Evolutionary conservation across 2,329 filamentous ascomycete genomes (phyloP).

Genomic region (Neocucurbitaria cava): DNA sequence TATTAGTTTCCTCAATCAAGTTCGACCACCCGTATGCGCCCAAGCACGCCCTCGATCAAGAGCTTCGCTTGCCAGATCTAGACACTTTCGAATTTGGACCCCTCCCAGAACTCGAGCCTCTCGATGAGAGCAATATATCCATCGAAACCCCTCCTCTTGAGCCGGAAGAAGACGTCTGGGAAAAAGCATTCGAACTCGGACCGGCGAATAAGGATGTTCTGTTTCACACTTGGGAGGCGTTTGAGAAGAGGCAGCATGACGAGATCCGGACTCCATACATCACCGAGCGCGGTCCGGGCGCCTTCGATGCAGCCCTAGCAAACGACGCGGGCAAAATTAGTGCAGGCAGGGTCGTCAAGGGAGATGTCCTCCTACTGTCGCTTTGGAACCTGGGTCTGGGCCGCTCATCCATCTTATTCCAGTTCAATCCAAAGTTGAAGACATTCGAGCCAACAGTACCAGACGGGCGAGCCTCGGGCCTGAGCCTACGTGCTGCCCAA

Average conservation of each 20-base stretch:
- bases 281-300: conserved; percentile 70
- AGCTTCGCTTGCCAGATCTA: conserved; percentile 48
- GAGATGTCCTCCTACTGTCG: conserved; percentile 54
- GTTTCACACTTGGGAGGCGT: conserved; percentile 74
- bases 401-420: conserved; percentile 74
- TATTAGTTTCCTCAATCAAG: conserved; percentile 43
- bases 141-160: conserved; percentile 31
- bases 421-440: conserved; percentile 61
- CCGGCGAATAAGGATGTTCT: conserved; percentile 36
- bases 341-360: conserved; percentile 49
- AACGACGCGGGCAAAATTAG: conserved; percentile 51
- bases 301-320: conserved; percentile 68
- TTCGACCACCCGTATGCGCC: conserved; percentile 51
- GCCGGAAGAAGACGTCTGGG: conserved; percentile 51
- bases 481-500: conserved; percentile 57
- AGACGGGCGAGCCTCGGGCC: conserved; percentile 58
- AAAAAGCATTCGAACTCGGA: conserved; percentile 42
- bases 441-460: conserved; percentile 60
- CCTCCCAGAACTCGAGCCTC: conserved; percentile 42
- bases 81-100: conserved; percentile 51
- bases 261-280: conserved; percentile 62
- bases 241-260: conserved; percentile 56
- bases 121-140: conserved; percentile 41
- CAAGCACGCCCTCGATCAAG: conserved; percentile 40
- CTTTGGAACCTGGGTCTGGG: conserved; percentile 73